Conservation (phyloP, 441 rosid genomes). For the Hura crepitans region DNA sequence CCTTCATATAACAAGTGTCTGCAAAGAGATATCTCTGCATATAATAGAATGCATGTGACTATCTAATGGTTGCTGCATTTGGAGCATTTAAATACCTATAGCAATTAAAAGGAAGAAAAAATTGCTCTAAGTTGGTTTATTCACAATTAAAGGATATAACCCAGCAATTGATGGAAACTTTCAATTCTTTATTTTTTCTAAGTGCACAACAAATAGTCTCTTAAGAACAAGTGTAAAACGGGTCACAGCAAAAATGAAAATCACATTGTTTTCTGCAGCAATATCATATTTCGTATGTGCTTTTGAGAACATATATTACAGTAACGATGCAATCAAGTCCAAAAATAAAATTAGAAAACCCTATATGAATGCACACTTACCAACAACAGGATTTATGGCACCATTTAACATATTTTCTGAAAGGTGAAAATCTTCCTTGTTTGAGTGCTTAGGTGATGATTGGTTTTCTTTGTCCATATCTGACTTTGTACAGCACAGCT, state of each 20-base stretch:
- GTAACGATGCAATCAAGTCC: neutral
- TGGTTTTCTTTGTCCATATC: constrained; percentile 30
- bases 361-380: constrained; percentile 40
- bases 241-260: neutral
- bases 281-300: too few species aligned
- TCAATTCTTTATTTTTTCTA: neutral
- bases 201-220: too few species aligned
- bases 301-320: too few species aligned
- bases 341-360: neutral
- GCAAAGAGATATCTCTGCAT: constrained; percentile 65
- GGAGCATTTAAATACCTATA: constrained; percentile 9
- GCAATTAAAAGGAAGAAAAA: neutral
- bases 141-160: neutral
- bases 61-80: constrained; percentile 15
- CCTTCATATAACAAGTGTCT: constrained; percentile 51
- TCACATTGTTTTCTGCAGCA: too few species aligned
- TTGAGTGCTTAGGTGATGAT: constrained; percentile 27
- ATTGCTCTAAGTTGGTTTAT: neutral
- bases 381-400: constrained; percentile 39
- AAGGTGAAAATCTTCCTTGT: constrained; percentile 25
- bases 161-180: neutral
- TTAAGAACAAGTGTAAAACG: too few species aligned
- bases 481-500: constrained; percentile 28
- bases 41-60: constrained; percentile 32
- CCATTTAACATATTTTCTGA: constrained; percentile 33